Evolutionary conservation across 352 stramenopile genomes (phyloP).

Genomic region (Globisporangium nagaii): DNA sequence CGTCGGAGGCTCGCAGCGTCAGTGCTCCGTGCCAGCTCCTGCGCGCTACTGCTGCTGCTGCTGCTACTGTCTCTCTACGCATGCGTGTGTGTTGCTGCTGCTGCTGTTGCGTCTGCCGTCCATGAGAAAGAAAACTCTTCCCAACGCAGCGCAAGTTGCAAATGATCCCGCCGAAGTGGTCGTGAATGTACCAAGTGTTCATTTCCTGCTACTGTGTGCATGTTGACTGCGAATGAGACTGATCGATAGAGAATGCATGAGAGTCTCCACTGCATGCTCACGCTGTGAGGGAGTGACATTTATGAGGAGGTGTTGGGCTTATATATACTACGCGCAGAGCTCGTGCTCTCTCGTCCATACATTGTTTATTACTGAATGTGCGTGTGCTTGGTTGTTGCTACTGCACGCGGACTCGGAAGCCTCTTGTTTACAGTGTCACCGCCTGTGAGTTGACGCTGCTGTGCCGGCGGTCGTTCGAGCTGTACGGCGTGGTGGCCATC

Average conservation of each 20-base stretch:
- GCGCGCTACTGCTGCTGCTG: background rate
- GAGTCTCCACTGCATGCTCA: no score
- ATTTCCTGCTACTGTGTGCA: background rate
- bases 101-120: background rate
- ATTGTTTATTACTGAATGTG: background rate
- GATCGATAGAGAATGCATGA: no score
- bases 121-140: slow-evolving; percentile 1
- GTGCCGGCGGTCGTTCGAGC: background rate
- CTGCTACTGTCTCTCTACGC: background rate
- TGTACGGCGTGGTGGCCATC: slow-evolving; percentile 1
- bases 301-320: no score
- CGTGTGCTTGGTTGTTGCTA: background rate
- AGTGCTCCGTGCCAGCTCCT: background rate
- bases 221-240: no score
- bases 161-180: background rate
- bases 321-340: no score
- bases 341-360: no score
- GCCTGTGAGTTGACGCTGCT: slow-evolving; percentile 6
- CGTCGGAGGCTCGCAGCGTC: no score
- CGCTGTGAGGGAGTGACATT: no score
- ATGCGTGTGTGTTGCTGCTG: background rate
- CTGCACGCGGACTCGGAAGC: no score
- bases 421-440: slow-evolving; percentile 2
- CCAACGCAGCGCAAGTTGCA: background rate
- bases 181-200: background rate